Conservation (phyloP, 176 grass and related monocot genomes). For the Carex parvula region DNA sequence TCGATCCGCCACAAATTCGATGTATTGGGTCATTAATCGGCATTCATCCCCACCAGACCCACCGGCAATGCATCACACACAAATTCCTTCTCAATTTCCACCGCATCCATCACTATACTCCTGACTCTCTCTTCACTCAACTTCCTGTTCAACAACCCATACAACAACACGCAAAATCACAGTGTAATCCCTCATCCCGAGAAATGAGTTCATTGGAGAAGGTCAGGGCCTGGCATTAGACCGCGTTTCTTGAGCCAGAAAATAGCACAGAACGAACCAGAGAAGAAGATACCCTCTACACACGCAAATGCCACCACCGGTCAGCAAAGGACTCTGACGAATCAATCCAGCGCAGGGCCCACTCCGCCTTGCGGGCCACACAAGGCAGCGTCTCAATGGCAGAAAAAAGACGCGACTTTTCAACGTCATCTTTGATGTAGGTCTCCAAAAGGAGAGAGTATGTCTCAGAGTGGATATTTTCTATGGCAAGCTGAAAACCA, state of each 20-base stretch:
- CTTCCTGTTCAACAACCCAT: conserved; percentile 53
- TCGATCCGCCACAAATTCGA: conserved; percentile 76
- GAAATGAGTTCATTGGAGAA: conserved; percentile 99
- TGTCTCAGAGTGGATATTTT: conserved; percentile 98
- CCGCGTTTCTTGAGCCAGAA: conserved; percentile 98
- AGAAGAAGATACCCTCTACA: conserved; percentile 96
- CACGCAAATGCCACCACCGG: conserved; percentile 78
- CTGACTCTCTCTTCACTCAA: conserved; percentile 48
- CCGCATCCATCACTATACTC: conserved; percentile 57
- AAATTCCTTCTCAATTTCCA: conserved; percentile 83
- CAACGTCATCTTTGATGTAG: conserved; percentile 64
- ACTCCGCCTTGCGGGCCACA: conserved; percentile 68
- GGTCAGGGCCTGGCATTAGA: conserved; percentile 85
- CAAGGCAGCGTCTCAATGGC: conserved; percentile 70
- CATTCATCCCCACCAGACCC: conserved; percentile 69
- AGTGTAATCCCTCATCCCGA: conserved; percentile 93
- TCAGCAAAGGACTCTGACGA: conserved; percentile 71
- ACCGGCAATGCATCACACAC: conserved; percentile 70
- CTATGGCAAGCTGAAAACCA: conserved; percentile 93
- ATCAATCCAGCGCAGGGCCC: conserved; percentile 80
- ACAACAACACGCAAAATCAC: conserved; percentile 92
- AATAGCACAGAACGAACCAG: conserved; percentile 89
- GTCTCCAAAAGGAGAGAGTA: conserved; percentile 84
- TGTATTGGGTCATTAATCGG: conserved; percentile 63
- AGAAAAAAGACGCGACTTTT: conserved; percentile 73